Evolutionary conservation across 2,329 filamentous ascomycete species (phyloP), one percentile per base, ranked within the genome.

Genomic region (Beauveria varroae): DNA sequence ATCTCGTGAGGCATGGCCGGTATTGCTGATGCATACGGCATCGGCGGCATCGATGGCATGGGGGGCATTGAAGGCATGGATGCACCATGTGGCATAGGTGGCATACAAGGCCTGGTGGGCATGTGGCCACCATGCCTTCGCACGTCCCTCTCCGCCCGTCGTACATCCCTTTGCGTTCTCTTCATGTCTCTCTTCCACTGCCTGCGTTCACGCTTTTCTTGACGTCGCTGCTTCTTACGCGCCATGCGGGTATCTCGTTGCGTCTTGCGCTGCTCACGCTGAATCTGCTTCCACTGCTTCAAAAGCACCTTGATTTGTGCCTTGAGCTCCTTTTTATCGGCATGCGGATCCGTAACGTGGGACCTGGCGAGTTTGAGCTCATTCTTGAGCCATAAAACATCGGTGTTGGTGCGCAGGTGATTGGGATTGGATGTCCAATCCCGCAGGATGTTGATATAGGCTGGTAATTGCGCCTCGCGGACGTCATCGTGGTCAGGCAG

Each of bases 401-500:
- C 75, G 5, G 74, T 72, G 63, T 72, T 79, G 9, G 78, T 82
- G 64, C 81, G 76, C 6, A 76, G 74, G 56, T 80, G 73, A 0
- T 82, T 77, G 0, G 82, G 81, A 43, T 77, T 73, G 9, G 75
- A 70, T 1, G 82, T 74, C 81, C 82, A 86, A 8, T 73, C 69
- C 24, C 73, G 65, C 18, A 86, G 72, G 3, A 75, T 75, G 14
- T 73, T 67, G 51, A 75, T 75, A 16, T 78, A 76, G 1, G 78
- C 63, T 1, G 80, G 77, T 1, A 85, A 72, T 68, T 84, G 81
- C 20, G 72, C 67, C 57, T 79, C 77, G 14, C 69, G 70, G 2
- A 86, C 72, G 47, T 81, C 76, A 61, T 84, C 79, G 66, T 79
- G 80, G 58, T 80, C 76, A 0, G 82, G 81, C 1, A 86, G 78